Evolutionary conservation across 495 filamentous ascomycete species (phyloP).

Genomic region (Jackrogersella multiformis): DNA sequence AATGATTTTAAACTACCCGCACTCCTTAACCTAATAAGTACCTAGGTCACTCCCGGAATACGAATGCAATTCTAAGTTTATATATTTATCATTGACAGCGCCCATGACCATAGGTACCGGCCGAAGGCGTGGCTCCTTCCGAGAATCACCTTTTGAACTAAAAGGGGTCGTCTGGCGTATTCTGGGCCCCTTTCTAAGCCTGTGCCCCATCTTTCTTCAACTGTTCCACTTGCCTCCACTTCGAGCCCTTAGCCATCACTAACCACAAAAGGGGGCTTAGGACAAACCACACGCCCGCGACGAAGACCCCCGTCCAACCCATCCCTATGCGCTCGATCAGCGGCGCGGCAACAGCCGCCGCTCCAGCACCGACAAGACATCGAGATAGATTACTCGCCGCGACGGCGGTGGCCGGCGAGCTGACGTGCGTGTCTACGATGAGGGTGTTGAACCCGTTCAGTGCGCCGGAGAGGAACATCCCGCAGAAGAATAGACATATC

Average conservation of each 20-base stretch:
- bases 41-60: too few relatives aligned
- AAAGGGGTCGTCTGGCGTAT: too few relatives aligned
- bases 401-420: constrained; percentile 53
- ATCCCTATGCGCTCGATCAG: constrained; percentile 57
- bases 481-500: constrained; percentile 52
- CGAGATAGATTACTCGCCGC: constrained; percentile 61
- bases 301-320: constrained; percentile 58
- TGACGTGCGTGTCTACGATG: constrained; percentile 56
- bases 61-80: too few relatives aligned
- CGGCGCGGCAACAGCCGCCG: constrained; percentile 51
- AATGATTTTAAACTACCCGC: too few relatives aligned
- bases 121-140: too few relatives aligned
- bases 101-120: too few relatives aligned
- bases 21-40: too few relatives aligned
- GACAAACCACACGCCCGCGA: constrained; percentile 46
- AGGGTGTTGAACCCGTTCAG: constrained; percentile 48
- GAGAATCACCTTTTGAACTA: too few relatives aligned
- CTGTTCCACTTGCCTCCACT: constrained; percentile 49
- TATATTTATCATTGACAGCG: too few relatives aligned
- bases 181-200: background rate
- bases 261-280: constrained; percentile 49
- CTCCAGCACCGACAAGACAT: constrained; percentile 57
- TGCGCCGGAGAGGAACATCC: constrained; percentile 43
- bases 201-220: constrained; percentile 24
- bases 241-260: constrained; percentile 48